These are phyloP conservation scores for Vishniacozyma victoriae DNA, from an alignment of 768 basidiomycete species.

Conservation along the genomic window DNA sequence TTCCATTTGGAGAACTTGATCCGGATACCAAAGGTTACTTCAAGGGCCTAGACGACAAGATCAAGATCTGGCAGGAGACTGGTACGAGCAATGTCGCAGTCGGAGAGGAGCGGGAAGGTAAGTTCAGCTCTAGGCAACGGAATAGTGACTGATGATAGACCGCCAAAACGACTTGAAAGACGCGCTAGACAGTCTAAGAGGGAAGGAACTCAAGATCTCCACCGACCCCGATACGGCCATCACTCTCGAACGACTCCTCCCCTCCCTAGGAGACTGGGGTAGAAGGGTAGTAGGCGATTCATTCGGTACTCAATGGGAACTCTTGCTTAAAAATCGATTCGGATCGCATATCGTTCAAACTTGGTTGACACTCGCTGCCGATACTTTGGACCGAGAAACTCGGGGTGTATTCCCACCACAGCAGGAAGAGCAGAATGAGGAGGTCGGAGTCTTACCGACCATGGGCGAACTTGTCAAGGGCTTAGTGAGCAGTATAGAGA, in stretches of 20 bases:
- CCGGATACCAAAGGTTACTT: conserved; percentile 90
- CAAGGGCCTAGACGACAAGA: conserved; percentile 75
- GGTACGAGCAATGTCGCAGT: conserved; percentile 15
- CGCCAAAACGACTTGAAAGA: conserved; percentile 71
- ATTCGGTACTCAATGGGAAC: conserved; percentile 76
- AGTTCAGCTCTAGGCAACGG: conserved; percentile 6
- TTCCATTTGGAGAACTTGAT: conserved; percentile 85
- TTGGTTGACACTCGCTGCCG: conserved; percentile 55
- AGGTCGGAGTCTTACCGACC: conserved; percentile 36
- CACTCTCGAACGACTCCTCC: conserved; percentile 77
- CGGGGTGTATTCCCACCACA: conserved; percentile 48
- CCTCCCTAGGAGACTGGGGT: conserved; percentile 97
- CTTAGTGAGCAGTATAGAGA: conserved; percentile 50
- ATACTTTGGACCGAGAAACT: conserved; percentile 49
- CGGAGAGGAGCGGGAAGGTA: conserved; percentile 51
- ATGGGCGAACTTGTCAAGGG: conserved; percentile 44
- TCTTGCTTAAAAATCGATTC: conserved; percentile 63
- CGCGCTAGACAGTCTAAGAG: conserved; percentile 74
- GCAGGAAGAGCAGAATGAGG: conserved; percentile 22
- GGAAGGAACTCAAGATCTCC: conserved; percentile 80
- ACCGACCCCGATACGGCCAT: conserved; percentile 92
- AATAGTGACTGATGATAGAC: conserved; percentile 51
- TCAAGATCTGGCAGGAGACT: conserved; percentile 71
- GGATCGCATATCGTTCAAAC: conserved; percentile 95
- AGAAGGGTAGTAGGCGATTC: conserved; percentile 82